Base-by-base conservation (phyloP, 2,329 filamentous ascomycete species). In the Biscogniauxia mediterranea region DNA sequence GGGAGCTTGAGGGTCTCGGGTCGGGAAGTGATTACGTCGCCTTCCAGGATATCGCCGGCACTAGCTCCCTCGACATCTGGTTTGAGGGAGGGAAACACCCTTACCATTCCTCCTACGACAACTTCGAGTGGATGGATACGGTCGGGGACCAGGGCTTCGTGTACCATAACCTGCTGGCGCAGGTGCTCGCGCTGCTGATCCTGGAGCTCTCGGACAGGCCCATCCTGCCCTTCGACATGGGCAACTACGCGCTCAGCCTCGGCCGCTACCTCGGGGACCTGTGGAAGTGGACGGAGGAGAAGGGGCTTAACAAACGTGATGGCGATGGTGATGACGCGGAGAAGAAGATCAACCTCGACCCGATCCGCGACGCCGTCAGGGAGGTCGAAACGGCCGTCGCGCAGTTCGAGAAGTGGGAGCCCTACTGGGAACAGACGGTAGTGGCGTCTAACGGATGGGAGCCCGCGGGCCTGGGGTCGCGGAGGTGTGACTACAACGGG, bases 31-130 rank as follows among this genome's bases (percentile, higher is more conserved):
- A 98, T 75, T 95, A 92, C 69, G 90, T 93, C 2, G 87, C 93
- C 1, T 99, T 98, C 75, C 94, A 96, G 76, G 86, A 94, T 73
- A 91, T 98, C 56, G 92, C 92, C 0, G 95, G 95, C 57, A 93
- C 88, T 7, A 94, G 92, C 52, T 93, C 91, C 11, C 81, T 99
- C 59, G 93, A 98, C 73, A 85, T 99, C 66, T 84, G 86, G 26
- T 98, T 99, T 71, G 70, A 79, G 46, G 90, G 90, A 52, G 79
- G 83, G 7, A 76, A 79, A 11, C 89, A 84, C 69, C 92, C 93
- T 0, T 87, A 89, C 56, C 89, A 93, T 75, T 93, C 90, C 62
- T 95, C 90, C 76, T 96, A 96, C 76, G 94, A 98, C 72, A 96
- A 88, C 58, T 93, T 91, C 69, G 89, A 93, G 52, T 94, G 92